These are phyloP conservation scores for Fusarium aywerte DNA, from an alignment of 2,329 filamentous ascomycete species.

Conservation along the genomic window DNA sequence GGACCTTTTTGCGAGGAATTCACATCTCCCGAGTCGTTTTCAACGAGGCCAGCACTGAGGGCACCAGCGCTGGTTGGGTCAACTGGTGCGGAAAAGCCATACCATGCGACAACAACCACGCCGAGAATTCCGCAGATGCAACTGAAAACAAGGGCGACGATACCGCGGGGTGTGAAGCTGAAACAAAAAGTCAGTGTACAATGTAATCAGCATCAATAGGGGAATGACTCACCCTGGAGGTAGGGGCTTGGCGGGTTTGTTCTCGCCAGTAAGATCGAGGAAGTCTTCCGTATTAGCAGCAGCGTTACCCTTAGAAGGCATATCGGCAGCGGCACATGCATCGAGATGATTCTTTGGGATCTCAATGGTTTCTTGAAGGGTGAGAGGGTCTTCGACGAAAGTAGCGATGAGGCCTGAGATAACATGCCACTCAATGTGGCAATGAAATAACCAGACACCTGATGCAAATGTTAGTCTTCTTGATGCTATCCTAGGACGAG, in stretches of 20 bases:
- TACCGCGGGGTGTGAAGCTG: constrained; percentile 76
- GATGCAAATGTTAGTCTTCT: background rate
- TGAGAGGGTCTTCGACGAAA: constrained; percentile 70
- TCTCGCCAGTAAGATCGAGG: constrained; percentile 72
- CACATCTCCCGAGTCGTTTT: constrained; percentile 28
- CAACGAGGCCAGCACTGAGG: constrained; percentile 34
- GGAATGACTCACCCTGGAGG: constrained; percentile 64
- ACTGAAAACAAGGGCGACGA: constrained; percentile 81
- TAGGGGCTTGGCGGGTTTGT: constrained; percentile 63
- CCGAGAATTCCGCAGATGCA: constrained; percentile 75
- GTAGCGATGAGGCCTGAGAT: constrained; percentile 72
- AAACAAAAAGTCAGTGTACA: background rate
- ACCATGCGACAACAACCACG: constrained; percentile 73
- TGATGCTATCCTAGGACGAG: no score
- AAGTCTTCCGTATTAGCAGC: constrained; percentile 75
- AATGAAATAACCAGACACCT: constrained; percentile 80
- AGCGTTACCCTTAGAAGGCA: constrained; percentile 74
- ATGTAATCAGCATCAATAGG: background rate
- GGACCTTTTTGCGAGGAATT: constrained; percentile 17
- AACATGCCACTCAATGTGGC: constrained; percentile 84
- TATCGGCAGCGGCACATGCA: constrained; percentile 64
- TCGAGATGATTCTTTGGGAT: constrained; percentile 71
- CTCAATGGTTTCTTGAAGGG: constrained; percentile 68
- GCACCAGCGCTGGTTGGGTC: constrained; percentile 32
- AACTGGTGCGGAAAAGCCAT: constrained; percentile 56